A percentile compares a stretch with the other conserved stretches of the same genome.
Conservation (phyloP, 805 yeast genomes). For the Jamesozyma rosinii region DNA sequence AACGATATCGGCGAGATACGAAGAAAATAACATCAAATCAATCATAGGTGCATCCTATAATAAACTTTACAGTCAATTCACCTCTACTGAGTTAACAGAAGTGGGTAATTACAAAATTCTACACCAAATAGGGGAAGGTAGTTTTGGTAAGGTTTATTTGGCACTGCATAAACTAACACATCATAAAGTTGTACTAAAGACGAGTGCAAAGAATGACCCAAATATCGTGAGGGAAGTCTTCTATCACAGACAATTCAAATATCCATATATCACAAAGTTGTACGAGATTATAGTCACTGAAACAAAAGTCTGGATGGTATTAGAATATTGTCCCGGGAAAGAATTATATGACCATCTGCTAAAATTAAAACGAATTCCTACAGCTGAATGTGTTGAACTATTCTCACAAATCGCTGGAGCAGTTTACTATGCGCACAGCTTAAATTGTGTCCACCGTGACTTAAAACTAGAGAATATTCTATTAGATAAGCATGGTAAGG, state of each 20-base stretch:
- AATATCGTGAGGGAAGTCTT: conserved; percentile 84
- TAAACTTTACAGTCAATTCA: conserved; percentile 42
- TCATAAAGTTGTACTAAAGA: conserved; percentile 74
- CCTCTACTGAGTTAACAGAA: conserved; percentile 42
- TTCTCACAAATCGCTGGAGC: conserved; percentile 58
- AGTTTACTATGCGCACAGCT: conserved; percentile 60
- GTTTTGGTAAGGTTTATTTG: conserved; percentile 84
- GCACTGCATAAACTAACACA: conserved; percentile 72
- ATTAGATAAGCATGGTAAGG: conserved; percentile 45
- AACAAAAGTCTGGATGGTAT: conserved; percentile 69
- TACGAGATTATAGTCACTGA: conserved; percentile 84
- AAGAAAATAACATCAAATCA: conserved; percentile 27
- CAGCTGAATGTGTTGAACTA: conserved; percentile 41
- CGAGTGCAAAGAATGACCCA: conserved; percentile 68
- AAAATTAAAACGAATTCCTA: conserved; percentile 40
- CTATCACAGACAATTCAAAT: conserved; percentile 75
- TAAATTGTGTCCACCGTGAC: conserved; percentile 77
- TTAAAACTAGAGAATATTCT: conserved; percentile 73
- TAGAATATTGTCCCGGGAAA: conserved; percentile 82
- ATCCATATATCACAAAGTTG: conserved; percentile 72
- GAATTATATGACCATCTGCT: conserved; percentile 65
- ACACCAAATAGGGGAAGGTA: conserved; percentile 78
- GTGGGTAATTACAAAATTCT: conserved; percentile 75
- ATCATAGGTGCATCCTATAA: conserved; percentile 56
- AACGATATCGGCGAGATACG: conserved; percentile 14